Percentiles rank a stretch among this genome's conserved stretches.
These are phyloP conservation scores for Aegilops bicornis DNA, from an alignment of 176 grass and related monocot genomes.

Conservation along the genomic window DNA sequence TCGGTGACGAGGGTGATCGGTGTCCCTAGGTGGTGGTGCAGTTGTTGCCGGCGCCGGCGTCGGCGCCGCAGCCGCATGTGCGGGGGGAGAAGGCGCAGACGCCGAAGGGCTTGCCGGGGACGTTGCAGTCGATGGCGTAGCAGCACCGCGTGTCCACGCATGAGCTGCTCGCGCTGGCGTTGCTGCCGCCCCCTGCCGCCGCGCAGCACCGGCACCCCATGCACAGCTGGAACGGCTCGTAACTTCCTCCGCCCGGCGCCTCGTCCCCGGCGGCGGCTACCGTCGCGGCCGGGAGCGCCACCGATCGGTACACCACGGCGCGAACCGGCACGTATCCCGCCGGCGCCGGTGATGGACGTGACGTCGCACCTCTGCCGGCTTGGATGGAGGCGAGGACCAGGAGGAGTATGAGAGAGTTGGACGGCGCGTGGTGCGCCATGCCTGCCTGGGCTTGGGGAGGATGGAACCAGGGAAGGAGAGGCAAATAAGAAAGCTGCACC, in stretches of 20 bases:
- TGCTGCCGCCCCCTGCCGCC: background rate
- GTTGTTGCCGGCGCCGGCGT: slow-evolving; percentile 20
- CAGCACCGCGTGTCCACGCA: slow-evolving; percentile 63
- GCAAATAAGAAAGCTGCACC: background rate
- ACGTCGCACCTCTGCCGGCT: background rate
- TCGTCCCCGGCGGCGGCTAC: background rate
- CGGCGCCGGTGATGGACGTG: background rate
- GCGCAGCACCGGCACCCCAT: slow-evolving; percentile 65
- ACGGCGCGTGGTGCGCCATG: slow-evolving; percentile 8
- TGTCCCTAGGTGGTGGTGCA: slow-evolving; percentile 14
- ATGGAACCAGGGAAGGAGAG: background rate
- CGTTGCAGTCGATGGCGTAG: slow-evolving; percentile 80
- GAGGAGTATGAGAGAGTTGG: background rate
- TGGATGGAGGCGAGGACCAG: background rate
- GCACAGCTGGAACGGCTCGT: slow-evolving; percentile 77
- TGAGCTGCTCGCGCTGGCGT: slow-evolving; percentile 37
- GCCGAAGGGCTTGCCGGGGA: slow-evolving; percentile 87
- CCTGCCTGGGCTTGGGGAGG: background rate
- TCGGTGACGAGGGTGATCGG: background rate
- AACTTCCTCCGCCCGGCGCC: background rate
- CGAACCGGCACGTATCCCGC: slow-evolving; percentile 18
- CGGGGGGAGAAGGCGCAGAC: slow-evolving; percentile 66
- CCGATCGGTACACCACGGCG: slow-evolving; percentile 25
- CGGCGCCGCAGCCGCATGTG: slow-evolving; percentile 59
- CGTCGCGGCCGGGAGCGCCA: background rate